phyloP scores from a whole-genome alignment of 169 alveolate species.

The Ichthyophthirius multifiliis region DNA sequence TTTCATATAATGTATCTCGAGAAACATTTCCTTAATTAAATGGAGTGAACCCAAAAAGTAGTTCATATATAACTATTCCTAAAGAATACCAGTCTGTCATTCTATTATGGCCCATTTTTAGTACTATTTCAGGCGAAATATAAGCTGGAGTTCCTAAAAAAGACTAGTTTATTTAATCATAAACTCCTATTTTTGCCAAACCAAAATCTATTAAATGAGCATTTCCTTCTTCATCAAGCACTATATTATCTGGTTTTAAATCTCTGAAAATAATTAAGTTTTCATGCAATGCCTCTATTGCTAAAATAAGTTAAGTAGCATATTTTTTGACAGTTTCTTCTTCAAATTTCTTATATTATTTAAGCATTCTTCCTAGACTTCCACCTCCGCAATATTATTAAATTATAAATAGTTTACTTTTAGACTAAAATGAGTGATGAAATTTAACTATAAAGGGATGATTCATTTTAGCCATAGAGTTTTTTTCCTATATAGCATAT shows the following conservation, averaged over 20 bases:
- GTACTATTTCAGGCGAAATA: constrained; percentile 85
- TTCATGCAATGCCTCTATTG: constrained; percentile 66
- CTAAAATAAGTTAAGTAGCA: constrained; percentile 60
- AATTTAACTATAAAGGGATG: constrained; percentile 89
- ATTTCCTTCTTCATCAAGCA: constrained; percentile 82
- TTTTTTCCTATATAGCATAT: constrained; percentile 59
- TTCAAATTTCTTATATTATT: constrained; percentile 50
- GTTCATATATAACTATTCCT: constrained; percentile 79
- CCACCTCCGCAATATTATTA: constrained; percentile 76
- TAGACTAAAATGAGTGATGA: constrained; percentile 85
- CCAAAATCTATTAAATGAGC: constrained; percentile 85
- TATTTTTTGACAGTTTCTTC: constrained; percentile 66
- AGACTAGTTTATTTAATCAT: constrained; percentile 48
- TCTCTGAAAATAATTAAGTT: constrained; percentile 75
- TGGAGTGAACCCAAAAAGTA: constrained; percentile 76
- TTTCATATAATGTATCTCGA: neutral
- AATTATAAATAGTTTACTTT: constrained; percentile 80
- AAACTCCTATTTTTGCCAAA: constrained; percentile 75
- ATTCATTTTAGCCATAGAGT: constrained; percentile 51
- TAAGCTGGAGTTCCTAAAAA: constrained; percentile 88
- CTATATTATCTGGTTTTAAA: constrained; percentile 85
- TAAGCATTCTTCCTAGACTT: constrained; percentile 67
- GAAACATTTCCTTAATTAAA: constrained; percentile 37
- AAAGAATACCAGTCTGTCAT: constrained; percentile 86
- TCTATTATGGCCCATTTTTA: constrained; percentile 80